Conservation (phyloP, 2,329 filamentous ascomycete genomes). For the Aspergillus fumigatus region DNA sequence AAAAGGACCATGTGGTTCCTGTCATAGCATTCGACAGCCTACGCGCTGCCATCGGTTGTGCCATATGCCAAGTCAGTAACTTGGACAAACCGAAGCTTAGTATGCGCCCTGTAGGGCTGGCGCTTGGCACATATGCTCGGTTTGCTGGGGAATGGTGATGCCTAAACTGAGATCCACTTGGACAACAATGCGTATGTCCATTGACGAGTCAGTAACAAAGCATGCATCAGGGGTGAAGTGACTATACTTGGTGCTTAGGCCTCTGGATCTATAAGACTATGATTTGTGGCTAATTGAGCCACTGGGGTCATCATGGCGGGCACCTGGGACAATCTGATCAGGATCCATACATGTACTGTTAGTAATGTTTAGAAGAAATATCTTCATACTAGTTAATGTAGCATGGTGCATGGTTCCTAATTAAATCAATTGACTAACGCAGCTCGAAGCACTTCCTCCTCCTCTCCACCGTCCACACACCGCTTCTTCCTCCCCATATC, state of each 20-base stretch:
- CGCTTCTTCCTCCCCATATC: constrained; percentile 3
- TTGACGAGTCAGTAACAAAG: not conserved
- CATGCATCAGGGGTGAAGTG: not conserved
- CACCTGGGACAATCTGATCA: not conserved
- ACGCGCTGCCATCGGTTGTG: not conserved
- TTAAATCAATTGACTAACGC: not conserved
- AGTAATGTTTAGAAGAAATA: not conserved
- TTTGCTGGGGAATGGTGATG: not conserved
- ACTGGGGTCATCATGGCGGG: not conserved
- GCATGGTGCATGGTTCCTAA: not conserved
- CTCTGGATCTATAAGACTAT: not conserved
- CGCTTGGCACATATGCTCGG: constrained; percentile 19
- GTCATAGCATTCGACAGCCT: not conserved
- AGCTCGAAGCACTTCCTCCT: not conserved
- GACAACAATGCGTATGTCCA: not conserved
- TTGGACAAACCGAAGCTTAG: not conserved
- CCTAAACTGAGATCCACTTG: not conserved
- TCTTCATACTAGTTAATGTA: not conserved
- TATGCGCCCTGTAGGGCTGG: constrained; percentile 28
- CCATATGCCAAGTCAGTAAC: too few species aligned
- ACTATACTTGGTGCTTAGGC: not conserved
- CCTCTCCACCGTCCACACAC: constrained; percentile 1
- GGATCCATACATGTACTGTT: not conserved
- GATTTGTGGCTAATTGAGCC: not conserved
- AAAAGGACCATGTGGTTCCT: constrained; percentile 2